Conservation (phyloP, 176 grass and related monocot species). For the Cenchrus fungigraminus region DNA sequence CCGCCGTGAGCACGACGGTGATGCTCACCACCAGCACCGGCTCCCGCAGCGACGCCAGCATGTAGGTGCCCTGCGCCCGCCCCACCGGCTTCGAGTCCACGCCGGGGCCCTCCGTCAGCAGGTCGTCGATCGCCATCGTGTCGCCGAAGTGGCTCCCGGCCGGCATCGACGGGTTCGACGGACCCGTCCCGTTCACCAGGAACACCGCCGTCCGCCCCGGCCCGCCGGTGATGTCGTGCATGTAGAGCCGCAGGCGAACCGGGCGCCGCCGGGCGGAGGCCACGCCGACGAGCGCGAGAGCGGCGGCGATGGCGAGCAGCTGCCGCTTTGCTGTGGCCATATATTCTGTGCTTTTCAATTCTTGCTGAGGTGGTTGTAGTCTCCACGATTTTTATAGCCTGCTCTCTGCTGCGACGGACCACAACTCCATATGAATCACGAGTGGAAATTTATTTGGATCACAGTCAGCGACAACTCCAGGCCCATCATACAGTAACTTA, state of each 20-base stretch:
- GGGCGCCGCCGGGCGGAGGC: background rate
- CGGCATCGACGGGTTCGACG: background rate
- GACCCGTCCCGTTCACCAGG: background rate
- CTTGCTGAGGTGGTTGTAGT: too few relatives aligned
- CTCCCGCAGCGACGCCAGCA: background rate
- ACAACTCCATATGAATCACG: too few relatives aligned
- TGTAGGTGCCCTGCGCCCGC: slow-evolving; percentile 31
- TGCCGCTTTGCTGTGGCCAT: background rate
- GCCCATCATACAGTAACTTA: too few relatives aligned
- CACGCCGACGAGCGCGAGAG: background rate
- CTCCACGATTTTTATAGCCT: too few relatives aligned
- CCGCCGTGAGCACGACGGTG: background rate
- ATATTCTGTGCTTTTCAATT: background rate
- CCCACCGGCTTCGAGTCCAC: background rate
- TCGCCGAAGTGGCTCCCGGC: background rate
- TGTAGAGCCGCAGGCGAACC: slow-evolving; percentile 30
- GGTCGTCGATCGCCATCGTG: background rate
- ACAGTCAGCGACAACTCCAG: too few relatives aligned
- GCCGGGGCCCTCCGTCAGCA: background rate
- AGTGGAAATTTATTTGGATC: too few relatives aligned
- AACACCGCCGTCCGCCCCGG: slow-evolving; percentile 7
- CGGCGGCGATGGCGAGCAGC: background rate
- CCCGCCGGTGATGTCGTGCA: slow-evolving; percentile 41
- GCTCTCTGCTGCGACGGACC: too few relatives aligned
- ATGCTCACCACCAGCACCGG: background rate